phyloP scores from a whole-genome alignment of 1,284 basidiomycete species.

The Tremellales sp. region DNA sequence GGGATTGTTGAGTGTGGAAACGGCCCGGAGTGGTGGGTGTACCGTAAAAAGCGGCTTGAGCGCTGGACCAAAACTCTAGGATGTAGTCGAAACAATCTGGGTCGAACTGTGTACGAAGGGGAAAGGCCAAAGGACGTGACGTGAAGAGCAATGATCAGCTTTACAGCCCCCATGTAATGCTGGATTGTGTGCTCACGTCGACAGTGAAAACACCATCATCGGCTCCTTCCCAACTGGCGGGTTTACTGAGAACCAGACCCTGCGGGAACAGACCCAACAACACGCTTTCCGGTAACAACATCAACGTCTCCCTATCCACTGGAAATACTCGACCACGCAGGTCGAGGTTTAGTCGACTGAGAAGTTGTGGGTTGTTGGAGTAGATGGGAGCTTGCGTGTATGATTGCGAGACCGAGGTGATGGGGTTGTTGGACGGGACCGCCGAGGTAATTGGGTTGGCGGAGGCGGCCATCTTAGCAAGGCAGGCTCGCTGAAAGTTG shows the following conservation, averaged over 20 bases:
- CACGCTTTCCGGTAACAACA: conserved; percentile 97
- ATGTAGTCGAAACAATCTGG: conserved; percentile 93
- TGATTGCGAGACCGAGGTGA: conserved; percentile 70
- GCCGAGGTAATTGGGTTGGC: conserved; percentile 49
- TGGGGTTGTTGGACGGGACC: conserved; percentile 58
- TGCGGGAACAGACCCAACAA: conserved; percentile 96
- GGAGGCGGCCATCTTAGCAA: conserved; percentile 25
- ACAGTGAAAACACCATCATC: conserved; percentile 93
- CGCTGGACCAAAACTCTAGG: conserved; percentile 80
- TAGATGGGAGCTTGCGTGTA: conserved; percentile 26
- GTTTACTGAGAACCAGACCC: conserved; percentile 86
- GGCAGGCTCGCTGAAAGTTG: no score
- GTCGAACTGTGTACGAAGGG: conserved; percentile 69
- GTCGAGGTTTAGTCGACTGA: conserved; percentile 84
- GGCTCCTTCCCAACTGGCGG: conserved; percentile 66
- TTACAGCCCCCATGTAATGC: no score
- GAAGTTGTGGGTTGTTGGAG: conserved; percentile 56
- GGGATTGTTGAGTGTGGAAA: conserved; percentile 71
- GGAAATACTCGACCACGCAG: conserved; percentile 86
- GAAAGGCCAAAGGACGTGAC: not conserved
- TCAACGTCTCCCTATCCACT: conserved; percentile 95
- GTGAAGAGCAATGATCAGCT: not conserved
- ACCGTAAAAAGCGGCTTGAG: conserved; percentile 90
- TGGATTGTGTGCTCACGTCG: conserved; percentile 85
- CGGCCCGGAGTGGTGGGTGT: conserved; percentile 67